These are phyloP conservation scores for Mycena albidolilacea DNA, from an alignment of 768 basidiomycete genomes.

Conservation along the genomic window DNA sequence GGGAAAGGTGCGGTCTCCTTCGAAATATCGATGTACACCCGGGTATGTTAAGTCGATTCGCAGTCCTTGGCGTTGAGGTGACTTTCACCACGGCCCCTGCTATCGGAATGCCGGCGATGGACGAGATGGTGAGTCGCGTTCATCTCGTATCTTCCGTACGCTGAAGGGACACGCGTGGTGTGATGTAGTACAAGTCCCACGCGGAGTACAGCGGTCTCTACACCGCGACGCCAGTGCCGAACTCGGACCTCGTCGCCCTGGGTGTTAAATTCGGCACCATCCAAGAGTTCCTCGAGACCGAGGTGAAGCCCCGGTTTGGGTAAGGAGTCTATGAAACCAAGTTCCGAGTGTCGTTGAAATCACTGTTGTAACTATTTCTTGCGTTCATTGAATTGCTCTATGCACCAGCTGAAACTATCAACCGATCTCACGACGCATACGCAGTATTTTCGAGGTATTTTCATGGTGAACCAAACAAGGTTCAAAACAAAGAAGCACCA, in stretches of 20 bases:
- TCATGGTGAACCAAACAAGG: too few species aligned
- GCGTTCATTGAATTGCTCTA: too few species aligned
- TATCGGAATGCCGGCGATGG: not conserved
- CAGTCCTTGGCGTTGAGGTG: slow-evolving; percentile 12
- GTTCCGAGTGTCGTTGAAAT: too few species aligned
- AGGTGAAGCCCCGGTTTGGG: slow-evolving; percentile 13
- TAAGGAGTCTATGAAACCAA: too few species aligned
- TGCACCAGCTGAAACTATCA: too few species aligned
- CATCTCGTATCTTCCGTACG: not conserved
- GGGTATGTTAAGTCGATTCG: slow-evolving; percentile 36
- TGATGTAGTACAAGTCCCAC: not conserved
- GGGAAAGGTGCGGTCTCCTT: not conserved
- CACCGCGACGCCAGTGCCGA: slow-evolving; percentile 12
- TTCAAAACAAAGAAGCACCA: too few species aligned
- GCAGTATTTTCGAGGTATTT: too few species aligned
- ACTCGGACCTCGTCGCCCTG: slow-evolving; percentile 23
- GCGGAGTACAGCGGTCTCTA: slow-evolving; percentile 23
- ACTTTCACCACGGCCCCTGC: slow-evolving; percentile 4
- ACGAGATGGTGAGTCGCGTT: slow-evolving; percentile 13
- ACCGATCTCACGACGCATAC: too few species aligned
- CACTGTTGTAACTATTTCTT: too few species aligned
- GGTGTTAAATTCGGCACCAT: slow-evolving; percentile 27
- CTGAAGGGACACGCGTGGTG: too few species aligned
- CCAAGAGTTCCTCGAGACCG: slow-evolving; percentile 21
- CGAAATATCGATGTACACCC: not conserved